Evolutionary conservation across 2,329 filamentous ascomycete genomes (phyloP).

Genomic region (Ceratocystis alfenasii): DNA sequence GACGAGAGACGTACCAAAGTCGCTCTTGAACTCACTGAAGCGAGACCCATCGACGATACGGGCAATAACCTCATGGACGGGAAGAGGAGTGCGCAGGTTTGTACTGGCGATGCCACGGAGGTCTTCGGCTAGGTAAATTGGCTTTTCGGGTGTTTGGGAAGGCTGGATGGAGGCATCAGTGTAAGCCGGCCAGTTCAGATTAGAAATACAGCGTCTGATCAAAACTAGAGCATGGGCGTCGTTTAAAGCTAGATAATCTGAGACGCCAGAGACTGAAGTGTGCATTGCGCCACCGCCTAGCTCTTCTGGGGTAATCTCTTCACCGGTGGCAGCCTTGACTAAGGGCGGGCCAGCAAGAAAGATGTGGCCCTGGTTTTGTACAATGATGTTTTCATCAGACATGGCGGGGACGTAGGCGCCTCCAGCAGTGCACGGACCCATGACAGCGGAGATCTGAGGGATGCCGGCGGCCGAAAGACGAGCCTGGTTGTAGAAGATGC

Average conservation of each 20-base stretch:
- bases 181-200: conserved; percentile 67
- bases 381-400: conserved; percentile 96
- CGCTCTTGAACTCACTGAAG: conserved; percentile 88
- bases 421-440: conserved; percentile 93
- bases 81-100: conserved; percentile 74
- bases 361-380: conserved; percentile 90
- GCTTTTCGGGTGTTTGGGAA: conserved; percentile 50
- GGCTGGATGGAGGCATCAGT: neutral
- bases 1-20: conserved; percentile 79
- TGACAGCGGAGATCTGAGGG: conserved; percentile 87
- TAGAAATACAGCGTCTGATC: conserved; percentile 69
- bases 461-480: conserved; percentile 82
- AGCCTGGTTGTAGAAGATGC: conserved; percentile 97
- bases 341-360: conserved; percentile 90
- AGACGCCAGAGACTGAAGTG: conserved; percentile 80
- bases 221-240: conserved; percentile 85
- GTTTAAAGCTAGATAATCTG: conserved; percentile 88
- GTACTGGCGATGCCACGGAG: conserved; percentile 80
- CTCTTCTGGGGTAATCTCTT: conserved; percentile 81
- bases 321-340: conserved; percentile 90
- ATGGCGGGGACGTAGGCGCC: conserved; percentile 94
- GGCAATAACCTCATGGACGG: conserved; percentile 81
- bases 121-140: conserved; percentile 67
- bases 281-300: conserved; percentile 84
- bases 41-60: conserved; percentile 82